These are phyloP conservation scores for Macroventuria anomochaeta DNA, from an alignment of 2,329 filamentous ascomycete species.

Conservation along the genomic window DNA sequence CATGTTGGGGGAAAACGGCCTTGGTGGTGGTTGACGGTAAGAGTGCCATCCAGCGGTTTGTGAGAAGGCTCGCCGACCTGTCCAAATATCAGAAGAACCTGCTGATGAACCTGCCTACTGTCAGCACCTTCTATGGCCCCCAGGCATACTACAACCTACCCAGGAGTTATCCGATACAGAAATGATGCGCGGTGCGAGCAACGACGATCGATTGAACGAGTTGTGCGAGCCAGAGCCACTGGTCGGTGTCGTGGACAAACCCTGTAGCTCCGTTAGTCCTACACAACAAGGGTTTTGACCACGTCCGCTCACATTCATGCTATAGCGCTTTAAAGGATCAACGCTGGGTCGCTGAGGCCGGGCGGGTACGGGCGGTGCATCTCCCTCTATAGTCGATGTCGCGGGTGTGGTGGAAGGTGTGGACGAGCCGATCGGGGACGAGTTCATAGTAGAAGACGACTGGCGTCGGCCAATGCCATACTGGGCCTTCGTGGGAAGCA, in stretches of 20 bases:
- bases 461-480: constrained; percentile 55
- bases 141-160: constrained; percentile 61
- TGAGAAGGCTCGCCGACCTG: constrained; percentile 76
- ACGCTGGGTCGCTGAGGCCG: constrained; percentile 53
- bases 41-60: constrained; percentile 74
- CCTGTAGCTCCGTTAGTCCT: constrained; percentile 40
- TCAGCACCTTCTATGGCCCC: constrained; percentile 1
- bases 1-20: constrained; percentile 81
- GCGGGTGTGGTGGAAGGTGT: constrained; percentile 71
- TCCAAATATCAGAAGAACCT: constrained; percentile 81
- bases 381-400: constrained; percentile 74
- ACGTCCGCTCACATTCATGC: constrained; percentile 48
- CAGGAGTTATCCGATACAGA: constrained; percentile 84
- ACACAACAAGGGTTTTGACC: neutral
- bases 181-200: constrained; percentile 79
- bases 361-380: constrained; percentile 59
- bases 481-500: constrained; percentile 23
- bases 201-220: constrained; percentile 69
- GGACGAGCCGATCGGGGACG: constrained; percentile 65
- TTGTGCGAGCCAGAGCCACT: constrained; percentile 52
- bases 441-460: constrained; percentile 67
- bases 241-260: constrained; percentile 60
- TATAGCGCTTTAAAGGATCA: constrained; percentile 62
- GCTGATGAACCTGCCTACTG: constrained; percentile 79
- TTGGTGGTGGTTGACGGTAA: constrained; percentile 82